Evolutionary conservation across 108 stramenopile species (phyloP), one percentile per base, ranked within the genome.

Genomic region (Mediolabrus comicus): DNA sequence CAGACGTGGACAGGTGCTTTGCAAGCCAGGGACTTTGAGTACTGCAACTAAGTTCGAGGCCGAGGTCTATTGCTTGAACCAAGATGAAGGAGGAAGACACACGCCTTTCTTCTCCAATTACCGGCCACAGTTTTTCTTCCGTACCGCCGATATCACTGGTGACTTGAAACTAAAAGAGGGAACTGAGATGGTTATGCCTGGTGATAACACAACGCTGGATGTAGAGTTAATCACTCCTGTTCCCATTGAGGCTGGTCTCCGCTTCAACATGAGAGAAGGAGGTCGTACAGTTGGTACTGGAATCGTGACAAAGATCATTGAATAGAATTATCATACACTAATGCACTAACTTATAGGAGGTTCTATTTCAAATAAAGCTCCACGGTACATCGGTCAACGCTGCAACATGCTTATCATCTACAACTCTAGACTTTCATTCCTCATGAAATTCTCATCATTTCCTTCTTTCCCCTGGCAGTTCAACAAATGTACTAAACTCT

Each of bases 81-180:
- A 99, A 83, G 95, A 97, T 25, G 99, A 99, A 82, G 99, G 99
- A 60, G 99, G 99, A 17, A 90, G 99, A 67, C 99, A 99, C 91
- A 98, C 95, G 27, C 99, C 99, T 32, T 99, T 98, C 92, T 95
- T 99, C 80, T 77, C 86, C 67, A 98, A 98, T 78, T 99, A 99
- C 85, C 74, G 95, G 32, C 99, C 99, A 53, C 99, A 99, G 80
- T 98, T 99, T 84, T 99, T 97, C 79, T 84, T 99, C 82, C 96
- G 99, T 62, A 99, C 99, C 28, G 96, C 99, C 9, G 99, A 99
- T 84, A 69, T 99, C 36, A 99, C 98, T 51, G 99, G 99, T 17
- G 80, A 89, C 43, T 70, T 98, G 52, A 72, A 83, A 33, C 80
- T 98, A 43, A 83, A 84, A 53, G 96, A 96, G 53, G 97, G 95